These are phyloP conservation scores for Dendrocalamus sinicus DNA, from an alignment of 176 grass and related monocot species.

Conservation along the genomic window DNA sequence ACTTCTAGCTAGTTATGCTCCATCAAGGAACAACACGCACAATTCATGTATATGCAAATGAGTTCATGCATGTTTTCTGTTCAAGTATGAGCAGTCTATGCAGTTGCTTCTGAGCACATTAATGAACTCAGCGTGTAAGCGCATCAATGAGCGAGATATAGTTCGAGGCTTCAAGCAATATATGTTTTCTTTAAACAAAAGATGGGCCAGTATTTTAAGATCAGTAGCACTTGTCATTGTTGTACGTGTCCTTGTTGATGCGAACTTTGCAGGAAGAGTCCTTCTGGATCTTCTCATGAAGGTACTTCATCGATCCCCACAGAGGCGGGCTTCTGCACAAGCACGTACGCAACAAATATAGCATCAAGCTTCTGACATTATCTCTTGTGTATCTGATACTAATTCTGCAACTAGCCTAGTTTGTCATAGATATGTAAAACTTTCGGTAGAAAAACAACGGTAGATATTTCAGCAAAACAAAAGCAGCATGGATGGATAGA, in stretches of 20 bases:
- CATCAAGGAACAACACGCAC: neutral
- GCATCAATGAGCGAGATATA: neutral
- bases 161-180: neutral
- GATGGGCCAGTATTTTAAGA: neutral
- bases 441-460: neutral
- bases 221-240: constrained; percentile 43
- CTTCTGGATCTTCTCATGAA: constrained; percentile 94
- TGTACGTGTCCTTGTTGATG: constrained; percentile 72
- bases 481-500: neutral
- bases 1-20: neutral
- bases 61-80: too few relatives aligned
- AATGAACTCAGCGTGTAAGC: too few relatives aligned
- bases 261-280: constrained; percentile 62
- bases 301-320: constrained; percentile 91
- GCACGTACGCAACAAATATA: neutral
- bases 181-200: neutral
- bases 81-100: too few relatives aligned
- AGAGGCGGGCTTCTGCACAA: constrained; percentile 69
- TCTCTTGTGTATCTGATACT: neutral
- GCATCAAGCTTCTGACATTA: neutral
- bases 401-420: neutral
- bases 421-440: neutral
- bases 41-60: neutral
- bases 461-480: neutral
- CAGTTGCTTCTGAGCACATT: too few relatives aligned